These are phyloP conservation scores for Holtermannia corniformis DNA, from an alignment of 768 basidiomycete species.

Conservation along the genomic window DNA sequence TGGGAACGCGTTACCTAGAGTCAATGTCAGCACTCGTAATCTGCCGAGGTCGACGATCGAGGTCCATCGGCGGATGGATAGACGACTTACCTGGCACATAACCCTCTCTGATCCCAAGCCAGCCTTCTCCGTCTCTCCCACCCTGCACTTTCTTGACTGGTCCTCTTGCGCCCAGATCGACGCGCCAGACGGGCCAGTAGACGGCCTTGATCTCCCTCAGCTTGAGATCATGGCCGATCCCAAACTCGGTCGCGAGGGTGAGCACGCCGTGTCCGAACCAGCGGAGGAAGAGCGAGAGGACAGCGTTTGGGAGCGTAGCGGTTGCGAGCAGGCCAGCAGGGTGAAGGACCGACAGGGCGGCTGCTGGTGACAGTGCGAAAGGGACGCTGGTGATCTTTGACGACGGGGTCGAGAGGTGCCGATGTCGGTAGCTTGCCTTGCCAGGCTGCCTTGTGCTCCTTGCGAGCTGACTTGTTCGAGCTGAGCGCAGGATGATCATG, in stretches of 20 bases:
- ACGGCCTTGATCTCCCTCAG: slow-evolving; percentile 34
- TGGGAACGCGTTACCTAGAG: slow-evolving; percentile 31
- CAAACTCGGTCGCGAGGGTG: slow-evolving; percentile 25
- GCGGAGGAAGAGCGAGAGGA: slow-evolving; percentile 19
- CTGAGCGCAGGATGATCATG: background rate
- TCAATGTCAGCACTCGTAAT: background rate
- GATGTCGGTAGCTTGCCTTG: too few species aligned
- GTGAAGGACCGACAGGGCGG: background rate
- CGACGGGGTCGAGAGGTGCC: background rate
- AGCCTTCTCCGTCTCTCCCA: slow-evolving; percentile 13
- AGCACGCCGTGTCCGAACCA: slow-evolving; percentile 19
- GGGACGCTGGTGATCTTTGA: background rate
- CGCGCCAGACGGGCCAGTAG: slow-evolving; percentile 36
- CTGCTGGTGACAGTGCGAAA: background rate
- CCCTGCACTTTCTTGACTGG: slow-evolving; percentile 8
- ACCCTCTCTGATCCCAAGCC: slow-evolving; percentile 25
- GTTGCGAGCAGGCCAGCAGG: background rate
- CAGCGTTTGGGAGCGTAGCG: slow-evolving; percentile 18
- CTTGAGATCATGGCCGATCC: slow-evolving; percentile 20
- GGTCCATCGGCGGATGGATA: background rate
- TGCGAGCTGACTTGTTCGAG: background rate
- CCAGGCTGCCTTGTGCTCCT: too few species aligned
- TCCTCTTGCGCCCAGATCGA: slow-evolving; percentile 19
- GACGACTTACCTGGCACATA: slow-evolving; percentile 32
- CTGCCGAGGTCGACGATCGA: background rate